Percentiles rank a stretch among this genome's conserved stretches.
These are phyloP conservation scores for Candida silvicultrix DNA, from an alignment of 805 yeast genomes.

Conservation along the genomic window DNA sequence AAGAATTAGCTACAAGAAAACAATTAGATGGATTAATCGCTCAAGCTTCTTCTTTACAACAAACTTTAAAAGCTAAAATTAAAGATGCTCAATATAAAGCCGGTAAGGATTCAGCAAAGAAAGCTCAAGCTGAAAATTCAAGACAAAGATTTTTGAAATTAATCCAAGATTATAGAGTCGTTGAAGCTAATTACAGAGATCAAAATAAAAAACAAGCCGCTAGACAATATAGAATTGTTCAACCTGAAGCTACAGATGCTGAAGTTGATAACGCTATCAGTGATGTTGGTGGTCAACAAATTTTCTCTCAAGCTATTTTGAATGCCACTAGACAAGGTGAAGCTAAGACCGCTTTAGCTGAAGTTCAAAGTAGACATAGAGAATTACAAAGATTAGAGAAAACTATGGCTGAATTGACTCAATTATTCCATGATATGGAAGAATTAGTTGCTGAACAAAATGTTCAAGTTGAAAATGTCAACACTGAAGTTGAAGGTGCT, in stretches of 20 bases:
- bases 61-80: constrained; percentile 66
- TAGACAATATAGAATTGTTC: constrained; percentile 86
- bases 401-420: constrained; percentile 92
- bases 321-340: constrained; percentile 88
- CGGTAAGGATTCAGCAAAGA: constrained; percentile 69
- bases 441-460: constrained; percentile 94
- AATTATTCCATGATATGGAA: constrained; percentile 94
- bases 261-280: constrained; percentile 84
- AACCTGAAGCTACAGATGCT: constrained; percentile 76
- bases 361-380: constrained; percentile 92
- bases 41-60: constrained; percentile 76
- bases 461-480: constrained; percentile 74
- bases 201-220: constrained; percentile 83
- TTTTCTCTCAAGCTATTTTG: constrained; percentile 87
- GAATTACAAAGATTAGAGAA: constrained; percentile 92
- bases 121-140: constrained; percentile 84
- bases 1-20: constrained; percentile 59
- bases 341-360: constrained; percentile 90
- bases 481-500: constrained; percentile 74
- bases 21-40: constrained; percentile 72
- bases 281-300: constrained; percentile 81
- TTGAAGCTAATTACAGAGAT: constrained; percentile 82
- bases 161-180: constrained; percentile 80
- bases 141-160: constrained; percentile 79
- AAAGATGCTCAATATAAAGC: constrained; percentile 70